Percentiles rank a stretch among this genome's conserved stretches.
Evolutionary conservation across 352 stramenopile species (phyloP).

Genomic region (Phytophthora meadii): DNA sequence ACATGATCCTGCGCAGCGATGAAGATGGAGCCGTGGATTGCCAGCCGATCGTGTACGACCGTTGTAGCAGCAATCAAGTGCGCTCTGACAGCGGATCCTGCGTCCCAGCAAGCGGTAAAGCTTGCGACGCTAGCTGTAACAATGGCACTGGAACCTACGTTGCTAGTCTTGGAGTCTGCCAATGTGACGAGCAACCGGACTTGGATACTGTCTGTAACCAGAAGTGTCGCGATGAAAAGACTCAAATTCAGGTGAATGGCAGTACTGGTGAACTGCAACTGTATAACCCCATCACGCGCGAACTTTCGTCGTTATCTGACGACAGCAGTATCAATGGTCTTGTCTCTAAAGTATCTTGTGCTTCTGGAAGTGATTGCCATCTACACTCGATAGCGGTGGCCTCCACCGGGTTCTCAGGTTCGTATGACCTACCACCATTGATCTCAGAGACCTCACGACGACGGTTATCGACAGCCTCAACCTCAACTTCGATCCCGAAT

Average conservation of each 20-base stretch:
- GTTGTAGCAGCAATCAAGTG: constrained; percentile 77
- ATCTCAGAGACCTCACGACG: constrained; percentile 21
- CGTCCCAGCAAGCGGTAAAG: constrained; percentile 47
- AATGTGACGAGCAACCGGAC: constrained; percentile 80
- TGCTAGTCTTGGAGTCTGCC: constrained; percentile 83
- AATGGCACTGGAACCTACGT: constrained; percentile 82
- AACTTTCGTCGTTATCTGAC: constrained; percentile 27
- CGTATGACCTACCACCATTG: constrained; percentile 55
- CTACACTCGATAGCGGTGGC: constrained; percentile 62
- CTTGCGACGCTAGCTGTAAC: constrained; percentile 64
- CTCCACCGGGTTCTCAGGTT: constrained; percentile 64
- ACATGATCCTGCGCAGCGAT: constrained; percentile 81
- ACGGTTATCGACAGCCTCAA: constrained; percentile 29
- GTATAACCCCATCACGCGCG: constrained; percentile 56
- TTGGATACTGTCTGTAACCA: constrained; percentile 85
- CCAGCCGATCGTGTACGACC: constrained; percentile 92
- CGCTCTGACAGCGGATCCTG: constrained; percentile 81
- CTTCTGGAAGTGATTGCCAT: constrained; percentile 44
- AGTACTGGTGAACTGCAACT: constrained; percentile 63
- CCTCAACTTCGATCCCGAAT: constrained; percentile 60
- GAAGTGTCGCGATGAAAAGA: constrained; percentile 62
- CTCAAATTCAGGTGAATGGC: constrained; percentile 68
- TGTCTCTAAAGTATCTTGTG: constrained; percentile 63
- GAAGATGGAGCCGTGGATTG: constrained; percentile 91
- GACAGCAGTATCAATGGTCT: constrained; percentile 31